phyloP scores from a whole-genome alignment of 805 yeast genomes.

The Yamadazyma endophytica region DNA sequence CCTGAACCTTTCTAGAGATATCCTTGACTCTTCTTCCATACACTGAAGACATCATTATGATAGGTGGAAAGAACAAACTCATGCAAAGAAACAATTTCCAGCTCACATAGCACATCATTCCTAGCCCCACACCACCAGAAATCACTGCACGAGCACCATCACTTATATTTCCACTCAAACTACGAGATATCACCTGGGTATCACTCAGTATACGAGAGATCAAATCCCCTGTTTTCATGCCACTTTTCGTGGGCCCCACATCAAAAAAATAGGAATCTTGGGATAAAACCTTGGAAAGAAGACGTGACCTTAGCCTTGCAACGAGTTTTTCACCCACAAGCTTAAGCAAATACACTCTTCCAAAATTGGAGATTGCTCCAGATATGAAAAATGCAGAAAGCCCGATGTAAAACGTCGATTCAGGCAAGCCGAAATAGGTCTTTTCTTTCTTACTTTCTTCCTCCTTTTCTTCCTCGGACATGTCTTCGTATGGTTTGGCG shows the following conservation, averaged over 20 bases:
- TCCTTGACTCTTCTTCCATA: slow-evolving; percentile 78
- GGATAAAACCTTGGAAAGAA: slow-evolving; percentile 69
- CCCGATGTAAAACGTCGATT: slow-evolving; percentile 58
- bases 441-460: slow-evolving; percentile 2
- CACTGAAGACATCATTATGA: slow-evolving; percentile 70
- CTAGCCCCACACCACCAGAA: slow-evolving; percentile 79
- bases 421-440: slow-evolving; percentile 51
- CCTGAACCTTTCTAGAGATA: slow-evolving; percentile 74
- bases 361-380: slow-evolving; percentile 79
- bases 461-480: slow-evolving; percentile 1
- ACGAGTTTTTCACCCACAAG: slow-evolving; percentile 84
- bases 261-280: slow-evolving; percentile 92
- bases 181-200: slow-evolving; percentile 79
- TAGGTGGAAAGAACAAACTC: slow-evolving; percentile 78
- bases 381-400: slow-evolving; percentile 59
- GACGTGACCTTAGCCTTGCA: slow-evolving; percentile 73
- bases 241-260: slow-evolving; percentile 48
- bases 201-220: slow-evolving; percentile 86
- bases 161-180: slow-evolving; percentile 83
- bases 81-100: slow-evolving; percentile 79
- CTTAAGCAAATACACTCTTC: slow-evolving; percentile 71
- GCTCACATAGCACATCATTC: slow-evolving; percentile 88
- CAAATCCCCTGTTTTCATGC: slow-evolving; percentile 80
- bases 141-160: slow-evolving; percentile 87
- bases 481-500: slow-evolving; percentile 32